Evolutionary conservation across 805 yeast genomes (phyloP).

Genomic region (Starmerella powellii): DNA sequence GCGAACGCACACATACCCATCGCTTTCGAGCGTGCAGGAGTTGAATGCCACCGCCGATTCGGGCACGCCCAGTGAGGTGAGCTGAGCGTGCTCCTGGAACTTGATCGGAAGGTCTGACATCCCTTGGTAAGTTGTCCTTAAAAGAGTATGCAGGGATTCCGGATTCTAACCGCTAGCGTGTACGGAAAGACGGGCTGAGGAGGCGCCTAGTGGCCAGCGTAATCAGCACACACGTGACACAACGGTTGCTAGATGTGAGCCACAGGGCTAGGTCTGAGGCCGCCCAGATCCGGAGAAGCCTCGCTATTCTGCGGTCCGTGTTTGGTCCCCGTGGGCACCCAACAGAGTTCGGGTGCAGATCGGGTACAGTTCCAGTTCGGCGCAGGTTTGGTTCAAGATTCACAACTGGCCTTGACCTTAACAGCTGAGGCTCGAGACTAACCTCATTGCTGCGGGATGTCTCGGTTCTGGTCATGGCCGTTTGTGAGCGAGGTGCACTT

Average conservation of each 20-base stretch:
- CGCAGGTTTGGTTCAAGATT: too few species aligned
- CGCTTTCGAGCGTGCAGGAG: constrained; percentile 90
- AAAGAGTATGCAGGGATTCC: too few species aligned
- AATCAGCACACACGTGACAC: background rate
- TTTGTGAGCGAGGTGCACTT: constrained; percentile 16
- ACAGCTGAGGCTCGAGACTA: too few species aligned
- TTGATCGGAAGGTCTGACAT: constrained; percentile 78
- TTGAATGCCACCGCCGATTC: constrained; percentile 78
- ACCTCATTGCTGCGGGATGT: too few species aligned
- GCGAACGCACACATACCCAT: constrained; percentile 64
- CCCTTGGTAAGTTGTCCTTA: background rate
- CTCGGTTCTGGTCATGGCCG: constrained; percentile 21
- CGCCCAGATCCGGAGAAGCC: too few species aligned
- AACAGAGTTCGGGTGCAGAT: too few species aligned
- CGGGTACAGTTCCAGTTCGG: too few species aligned
- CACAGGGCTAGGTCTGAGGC: background rate
- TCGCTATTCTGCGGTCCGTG: too few species aligned
- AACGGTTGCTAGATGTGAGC: background rate
- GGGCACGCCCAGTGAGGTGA: constrained; percentile 74
- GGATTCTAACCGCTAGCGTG: too few species aligned
- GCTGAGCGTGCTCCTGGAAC: constrained; percentile 87
- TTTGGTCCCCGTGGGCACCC: too few species aligned
- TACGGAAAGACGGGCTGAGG: too few species aligned
- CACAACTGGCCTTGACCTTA: too few species aligned
- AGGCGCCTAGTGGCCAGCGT: constrained; percentile 1